A percentile compares a stretch with the other conserved stretches of the same genome.
Conservation (phyloP, 306 rosid species). For the Cucurbita maxima region DNA sequence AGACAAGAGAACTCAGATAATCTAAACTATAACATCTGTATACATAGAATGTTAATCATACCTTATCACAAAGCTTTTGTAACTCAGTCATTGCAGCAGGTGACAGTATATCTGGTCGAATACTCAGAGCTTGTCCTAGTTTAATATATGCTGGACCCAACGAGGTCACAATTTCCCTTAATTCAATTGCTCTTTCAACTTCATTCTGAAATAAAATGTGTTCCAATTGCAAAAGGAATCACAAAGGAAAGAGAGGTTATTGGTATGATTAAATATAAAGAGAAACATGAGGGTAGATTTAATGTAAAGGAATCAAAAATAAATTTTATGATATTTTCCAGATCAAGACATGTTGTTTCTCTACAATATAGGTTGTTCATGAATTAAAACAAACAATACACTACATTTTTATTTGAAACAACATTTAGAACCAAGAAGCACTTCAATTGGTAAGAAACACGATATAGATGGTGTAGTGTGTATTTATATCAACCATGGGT, state of each 20-base stretch:
- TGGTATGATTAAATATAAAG: neutral
- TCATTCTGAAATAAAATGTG: slow-evolving; percentile 52
- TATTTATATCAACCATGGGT: neutral
- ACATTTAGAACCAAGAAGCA: neutral
- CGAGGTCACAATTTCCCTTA: slow-evolving; percentile 93
- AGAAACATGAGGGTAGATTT: neutral
- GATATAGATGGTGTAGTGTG: neutral
- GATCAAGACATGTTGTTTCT: neutral
- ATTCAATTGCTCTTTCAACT: slow-evolving; percentile 87
- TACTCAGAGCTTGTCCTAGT: slow-evolving; percentile 98
- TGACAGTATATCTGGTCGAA: slow-evolving; percentile 89
- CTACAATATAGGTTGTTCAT: neutral
- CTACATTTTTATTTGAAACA: neutral
- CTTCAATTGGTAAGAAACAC: neutral
- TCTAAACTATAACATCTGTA: neutral
- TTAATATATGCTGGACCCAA: slow-evolving; percentile 98
- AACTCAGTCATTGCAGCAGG: slow-evolving; percentile 91
- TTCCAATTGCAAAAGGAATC: neutral
- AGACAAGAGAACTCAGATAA: neutral
- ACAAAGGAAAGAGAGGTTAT: neutral
- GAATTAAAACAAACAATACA: neutral
- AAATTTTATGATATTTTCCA: neutral
- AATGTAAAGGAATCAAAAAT: neutral
- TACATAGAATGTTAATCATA: slow-evolving; percentile 4
- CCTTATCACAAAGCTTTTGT: slow-evolving; percentile 98